Conservation (phyloP, 2,329 filamentous ascomycete genomes). For the Penicillium sp. region DNA sequence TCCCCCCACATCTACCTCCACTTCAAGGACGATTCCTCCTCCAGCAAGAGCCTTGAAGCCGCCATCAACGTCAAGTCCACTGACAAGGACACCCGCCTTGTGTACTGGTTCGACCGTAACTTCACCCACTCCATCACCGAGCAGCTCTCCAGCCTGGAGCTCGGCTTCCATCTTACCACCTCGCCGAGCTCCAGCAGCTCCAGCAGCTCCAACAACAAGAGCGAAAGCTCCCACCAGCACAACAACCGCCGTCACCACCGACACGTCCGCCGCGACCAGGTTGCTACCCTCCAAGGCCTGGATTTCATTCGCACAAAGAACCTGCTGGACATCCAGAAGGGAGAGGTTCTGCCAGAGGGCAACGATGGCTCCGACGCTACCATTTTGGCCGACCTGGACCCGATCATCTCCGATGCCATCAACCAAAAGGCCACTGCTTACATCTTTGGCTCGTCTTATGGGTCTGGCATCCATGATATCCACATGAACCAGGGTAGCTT, state of each 20-base stretch:
- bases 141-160: constrained; percentile 17
- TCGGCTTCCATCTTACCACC: constrained; percentile 27
- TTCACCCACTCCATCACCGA: constrained; percentile 29
- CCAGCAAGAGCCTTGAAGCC: constrained; percentile 20
- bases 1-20: constrained; percentile 34
- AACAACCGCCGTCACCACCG: constrained; percentile 17
- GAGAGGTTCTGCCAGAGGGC: constrained; percentile 22
- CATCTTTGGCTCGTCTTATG: constrained; percentile 39
- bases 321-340: constrained; percentile 28
- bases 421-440: constrained; percentile 37
- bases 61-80: constrained; percentile 37
- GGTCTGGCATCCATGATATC: constrained; percentile 40
- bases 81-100: constrained; percentile 27
- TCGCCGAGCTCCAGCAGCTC: constrained; percentile 2
- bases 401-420: constrained; percentile 37
- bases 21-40: constrained; percentile 23
- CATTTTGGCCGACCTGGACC: constrained; percentile 39
- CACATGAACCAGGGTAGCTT: constrained; percentile 45
- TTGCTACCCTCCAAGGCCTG: constrained; percentile 20
- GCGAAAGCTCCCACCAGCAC: constrained; percentile 4
- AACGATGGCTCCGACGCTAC: constrained; percentile 28
- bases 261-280: constrained; percentile 5
- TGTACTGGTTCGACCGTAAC: constrained; percentile 33
- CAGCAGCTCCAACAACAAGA: not conserved
- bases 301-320: constrained; percentile 14